Evolutionary conservation across 2,329 filamentous ascomycete genomes (phyloP), one percentile per base, ranked within the genome.

Genomic region (Pseudogymnoascus sp.): DNA sequence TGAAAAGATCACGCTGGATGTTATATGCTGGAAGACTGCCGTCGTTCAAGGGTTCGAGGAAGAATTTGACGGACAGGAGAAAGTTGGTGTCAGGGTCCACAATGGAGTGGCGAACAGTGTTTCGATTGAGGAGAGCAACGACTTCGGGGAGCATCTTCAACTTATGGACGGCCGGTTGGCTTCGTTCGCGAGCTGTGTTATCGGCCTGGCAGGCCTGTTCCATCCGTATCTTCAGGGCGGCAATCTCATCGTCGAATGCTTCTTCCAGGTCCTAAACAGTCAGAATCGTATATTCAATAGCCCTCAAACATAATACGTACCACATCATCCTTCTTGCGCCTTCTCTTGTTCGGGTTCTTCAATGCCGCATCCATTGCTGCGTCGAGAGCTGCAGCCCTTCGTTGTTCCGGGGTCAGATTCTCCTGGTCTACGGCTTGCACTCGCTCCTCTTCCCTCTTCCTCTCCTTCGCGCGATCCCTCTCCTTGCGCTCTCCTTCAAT

Each of bases 41-140:
- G 73, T 97, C 93, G 70, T 93, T 92, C 53, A 97, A 83, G 0
- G 95, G 95, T 74, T 99, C 95, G 21, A 99, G 84, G 82, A 97
- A 97, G 82, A 96, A 97, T 73, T 93, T 92, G 72, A 99, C 91
- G 13, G 93, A 90, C 76, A 96, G 91, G 40, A 99, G 80, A 66
- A 99, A 89, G 78, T 97, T 97, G 72, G 89, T 96, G 72, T 99
- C 95, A 0, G 93, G 93, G 69, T 97, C 93, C 42, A 97, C 86
- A 60, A 97, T 87, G 31, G 90, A 89, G 69, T 91, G 82, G 72
- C 90, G 90, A 29, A 93, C 85, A 62, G 90, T 91, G 75, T 93
- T 96, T 71, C 92, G 90, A 75, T 96, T 97, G 65, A 99, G 83
- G 19, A 97, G 82, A 47, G 87, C 86, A 56, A 93, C 87, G 13